Percentiles rank a stretch among this genome's conserved stretches.
Conservation (phyloP, 1,284 basidiomycete genomes). For the Ganoderma lucidum region DNA sequence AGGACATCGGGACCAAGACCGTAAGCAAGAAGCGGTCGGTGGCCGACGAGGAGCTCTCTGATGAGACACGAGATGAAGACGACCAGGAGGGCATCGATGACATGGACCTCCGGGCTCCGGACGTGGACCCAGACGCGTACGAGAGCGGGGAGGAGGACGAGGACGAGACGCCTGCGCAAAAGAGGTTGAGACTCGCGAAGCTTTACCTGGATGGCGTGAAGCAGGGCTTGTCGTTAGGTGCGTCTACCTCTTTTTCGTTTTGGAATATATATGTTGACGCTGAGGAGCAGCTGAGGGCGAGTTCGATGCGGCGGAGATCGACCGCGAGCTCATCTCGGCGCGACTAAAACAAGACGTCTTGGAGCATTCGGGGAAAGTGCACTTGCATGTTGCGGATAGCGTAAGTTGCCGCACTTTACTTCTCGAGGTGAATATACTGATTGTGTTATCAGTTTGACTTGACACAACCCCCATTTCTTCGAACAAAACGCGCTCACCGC, state of each 20-base stretch:
- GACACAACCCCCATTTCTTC: slow-evolving; percentile 55
- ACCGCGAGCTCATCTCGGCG: slow-evolving; percentile 90
- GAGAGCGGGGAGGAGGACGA: slow-evolving; percentile 83
- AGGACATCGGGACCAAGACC: slow-evolving; percentile 29
- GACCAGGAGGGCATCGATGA: slow-evolving; percentile 68
- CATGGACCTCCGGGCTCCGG: slow-evolving; percentile 75
- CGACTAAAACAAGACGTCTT: slow-evolving; percentile 90
- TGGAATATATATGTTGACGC: neutral
- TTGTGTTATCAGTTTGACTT: slow-evolving; percentile 49
- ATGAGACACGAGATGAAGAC: slow-evolving; percentile 64
- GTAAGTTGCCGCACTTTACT: slow-evolving; percentile 49
- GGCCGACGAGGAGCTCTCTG: slow-evolving; percentile 80
- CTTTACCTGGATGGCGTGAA: slow-evolving; percentile 90
- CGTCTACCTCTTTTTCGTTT: slow-evolving; percentile 37
- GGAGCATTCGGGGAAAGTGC: slow-evolving; percentile 86
- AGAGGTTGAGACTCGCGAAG: slow-evolving; percentile 89
- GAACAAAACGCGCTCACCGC: slow-evolving; percentile 72
- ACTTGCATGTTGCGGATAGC: slow-evolving; percentile 78
- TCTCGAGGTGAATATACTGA: neutral
- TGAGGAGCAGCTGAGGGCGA: slow-evolving; percentile 73
- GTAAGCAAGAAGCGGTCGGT: slow-evolving; percentile 40
- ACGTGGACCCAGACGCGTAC: slow-evolving; percentile 57
- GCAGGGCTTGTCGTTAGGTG: slow-evolving; percentile 67
- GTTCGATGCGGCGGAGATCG: slow-evolving; percentile 93
- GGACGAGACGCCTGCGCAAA: slow-evolving; percentile 94